phyloP scores from a whole-genome alignment of 73 alveolate genomes.

The Tetrahymena elliotti region DNA sequence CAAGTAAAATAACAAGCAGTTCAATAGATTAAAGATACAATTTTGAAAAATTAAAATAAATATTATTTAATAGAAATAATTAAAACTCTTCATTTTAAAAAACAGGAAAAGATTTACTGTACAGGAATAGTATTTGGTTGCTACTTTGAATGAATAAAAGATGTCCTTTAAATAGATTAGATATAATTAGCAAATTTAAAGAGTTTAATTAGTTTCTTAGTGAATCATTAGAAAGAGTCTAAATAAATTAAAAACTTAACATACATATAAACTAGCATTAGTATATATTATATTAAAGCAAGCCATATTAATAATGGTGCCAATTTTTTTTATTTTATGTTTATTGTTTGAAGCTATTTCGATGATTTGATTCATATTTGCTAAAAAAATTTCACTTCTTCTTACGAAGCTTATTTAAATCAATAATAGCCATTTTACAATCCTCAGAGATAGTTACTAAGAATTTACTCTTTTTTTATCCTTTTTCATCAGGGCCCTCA shows the following conservation, averaged over 20 bases:
- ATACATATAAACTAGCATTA: no score
- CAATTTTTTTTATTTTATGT: neutral
- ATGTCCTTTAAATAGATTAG: neutral
- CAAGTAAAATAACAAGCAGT: neutral
- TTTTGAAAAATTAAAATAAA: neutral
- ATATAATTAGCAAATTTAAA: neutral
- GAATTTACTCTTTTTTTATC: neutral
- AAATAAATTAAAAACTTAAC: neutral
- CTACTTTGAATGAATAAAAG: neutral
- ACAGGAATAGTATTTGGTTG: neutral
- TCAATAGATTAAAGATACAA: neutral
- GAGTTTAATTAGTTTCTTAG: neutral
- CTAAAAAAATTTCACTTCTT: neutral
- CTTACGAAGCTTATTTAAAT: neutral
- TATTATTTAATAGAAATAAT: neutral
- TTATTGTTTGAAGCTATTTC: neutral
- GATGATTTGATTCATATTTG: neutral
- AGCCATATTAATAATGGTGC: neutral
- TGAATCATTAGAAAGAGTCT: neutral
- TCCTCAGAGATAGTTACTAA: neutral
- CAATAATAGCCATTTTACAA: neutral
- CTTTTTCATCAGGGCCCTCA: neutral
- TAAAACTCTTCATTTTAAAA: no score
- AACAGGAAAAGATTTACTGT: neutral
- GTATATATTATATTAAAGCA: no score